Conservation (phyloP, 768 basidiomycete genomes). For the Pulveroboletus ravenelii region DNA sequence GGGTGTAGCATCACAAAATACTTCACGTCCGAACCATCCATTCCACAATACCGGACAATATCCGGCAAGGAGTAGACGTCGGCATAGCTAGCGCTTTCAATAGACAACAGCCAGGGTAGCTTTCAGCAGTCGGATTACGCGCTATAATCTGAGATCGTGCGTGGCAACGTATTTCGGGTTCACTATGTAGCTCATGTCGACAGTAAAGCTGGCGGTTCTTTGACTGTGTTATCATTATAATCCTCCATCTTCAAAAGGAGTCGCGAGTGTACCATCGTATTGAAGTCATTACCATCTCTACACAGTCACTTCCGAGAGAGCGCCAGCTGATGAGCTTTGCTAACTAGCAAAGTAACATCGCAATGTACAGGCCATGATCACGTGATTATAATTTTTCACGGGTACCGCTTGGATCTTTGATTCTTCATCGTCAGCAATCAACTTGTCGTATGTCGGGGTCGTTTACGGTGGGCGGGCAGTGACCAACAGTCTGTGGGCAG, state of each 20-base stretch:
- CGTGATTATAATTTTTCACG: constrained; percentile 14
- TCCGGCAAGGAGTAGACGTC: not conserved
- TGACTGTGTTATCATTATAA: not conserved
- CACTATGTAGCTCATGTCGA: constrained; percentile 10
- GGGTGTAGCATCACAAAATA: not conserved
- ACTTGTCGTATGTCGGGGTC: not conserved
- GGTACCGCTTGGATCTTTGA: constrained; percentile 10
- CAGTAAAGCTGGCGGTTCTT: not conserved
- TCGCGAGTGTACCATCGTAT: not conserved
- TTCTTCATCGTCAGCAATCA: not conserved
- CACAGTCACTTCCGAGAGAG: not conserved
- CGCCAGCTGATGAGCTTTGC: no score
- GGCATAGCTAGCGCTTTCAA: constrained; percentile 1
- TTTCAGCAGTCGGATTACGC: not conserved
- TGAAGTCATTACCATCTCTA: not conserved
- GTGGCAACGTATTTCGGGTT: constrained; percentile 4
- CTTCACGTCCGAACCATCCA: not conserved
- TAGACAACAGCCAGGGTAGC: constrained; percentile 1
- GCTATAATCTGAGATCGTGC: constrained; percentile 12
- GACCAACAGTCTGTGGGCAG: not conserved
- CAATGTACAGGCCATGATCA: not conserved
- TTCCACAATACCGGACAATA: not conserved
- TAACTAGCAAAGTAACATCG: not conserved
- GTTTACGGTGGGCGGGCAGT: not conserved
- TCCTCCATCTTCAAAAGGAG: not conserved